Conservation (phyloP, 2,329 filamentous ascomycete species). For the Aspergillus udagawae region DNA sequence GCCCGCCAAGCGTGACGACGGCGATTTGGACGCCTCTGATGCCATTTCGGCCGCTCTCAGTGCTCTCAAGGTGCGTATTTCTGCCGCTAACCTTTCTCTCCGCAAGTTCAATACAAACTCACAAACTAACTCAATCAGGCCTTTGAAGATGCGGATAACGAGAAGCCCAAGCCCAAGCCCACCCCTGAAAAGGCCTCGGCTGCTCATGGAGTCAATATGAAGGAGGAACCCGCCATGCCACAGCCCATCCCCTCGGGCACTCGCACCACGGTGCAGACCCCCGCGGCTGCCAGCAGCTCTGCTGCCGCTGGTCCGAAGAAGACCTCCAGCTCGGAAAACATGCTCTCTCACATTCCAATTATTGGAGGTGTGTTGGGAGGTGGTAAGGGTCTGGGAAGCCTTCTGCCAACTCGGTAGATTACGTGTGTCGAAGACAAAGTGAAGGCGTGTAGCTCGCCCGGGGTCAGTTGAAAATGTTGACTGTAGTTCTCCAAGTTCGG, state of each 20-base stretch:
- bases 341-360: slow-evolving; percentile 19
- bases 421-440: not conserved
- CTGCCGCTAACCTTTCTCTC: not conserved
- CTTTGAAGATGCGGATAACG: not conserved
- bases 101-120: not conserved
- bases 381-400: not conserved
- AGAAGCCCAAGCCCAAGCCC: not conserved
- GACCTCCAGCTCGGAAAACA: slow-evolving; percentile 4
- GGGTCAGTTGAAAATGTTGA: not conserved
- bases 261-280: not conserved
- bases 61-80: not conserved
- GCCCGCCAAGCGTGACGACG: slow-evolving; percentile 17
- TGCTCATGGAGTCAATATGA: not conserved
- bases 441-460: not conserved
- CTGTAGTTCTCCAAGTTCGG: too few species aligned
- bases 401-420: not conserved
- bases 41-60: not conserved
- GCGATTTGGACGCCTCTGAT: not conserved
- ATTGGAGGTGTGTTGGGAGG: slow-evolving; percentile 16
- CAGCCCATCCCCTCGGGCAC: not conserved
- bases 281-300: not conserved
- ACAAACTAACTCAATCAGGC: not conserved
- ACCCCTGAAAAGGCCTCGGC: not conserved
- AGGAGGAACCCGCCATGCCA: not conserved
- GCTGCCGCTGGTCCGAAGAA: not conserved